These are phyloP conservation scores for Solanum acaule DNA, from an alignment of 257 asterid genomes.

Conservation along the genomic window DNA sequence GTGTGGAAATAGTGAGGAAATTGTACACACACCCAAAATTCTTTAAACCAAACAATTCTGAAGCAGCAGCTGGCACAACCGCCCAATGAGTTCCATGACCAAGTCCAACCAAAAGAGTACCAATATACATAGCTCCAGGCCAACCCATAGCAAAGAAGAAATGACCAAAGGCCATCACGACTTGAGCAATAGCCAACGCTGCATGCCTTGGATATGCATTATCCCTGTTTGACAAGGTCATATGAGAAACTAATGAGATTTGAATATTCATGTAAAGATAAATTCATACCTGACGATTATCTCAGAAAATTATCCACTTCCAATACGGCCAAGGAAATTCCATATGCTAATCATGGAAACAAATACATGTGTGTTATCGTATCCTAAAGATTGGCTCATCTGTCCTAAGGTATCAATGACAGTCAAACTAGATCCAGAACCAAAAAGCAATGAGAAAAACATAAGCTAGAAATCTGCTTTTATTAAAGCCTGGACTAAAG, in stretches of 20 bases:
- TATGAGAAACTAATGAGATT: not conserved
- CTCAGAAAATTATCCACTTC: conserved; percentile 63
- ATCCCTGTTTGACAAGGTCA: conserved; percentile 38
- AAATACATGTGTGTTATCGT: conserved; percentile 34
- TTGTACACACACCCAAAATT: conserved; percentile 63
- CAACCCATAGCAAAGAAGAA: conserved; percentile 82
- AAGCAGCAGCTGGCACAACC: conserved; percentile 86
- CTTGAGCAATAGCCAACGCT: conserved; percentile 79
- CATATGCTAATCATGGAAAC: conserved; percentile 63
- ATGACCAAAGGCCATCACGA: conserved; percentile 72
- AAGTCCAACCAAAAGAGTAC: conserved; percentile 86
- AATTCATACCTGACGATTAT: conserved; percentile 31
- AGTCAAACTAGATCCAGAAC: conserved; percentile 58
- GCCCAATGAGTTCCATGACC: no score
- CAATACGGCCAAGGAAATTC: conserved; percentile 58
- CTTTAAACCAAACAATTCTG: conserved; percentile 79
- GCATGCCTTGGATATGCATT: conserved; percentile 82
- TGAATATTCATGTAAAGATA: not conserved
- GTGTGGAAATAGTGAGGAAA: conserved; percentile 43
- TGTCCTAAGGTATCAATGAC: conserved; percentile 61
- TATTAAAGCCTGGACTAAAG: conserved; percentile 45
- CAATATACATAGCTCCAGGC: conserved; percentile 79
- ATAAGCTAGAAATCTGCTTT: conserved; percentile 62
- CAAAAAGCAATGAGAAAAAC: conserved; percentile 47
- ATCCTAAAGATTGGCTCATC: conserved; percentile 59